Evolutionary conservation across 768 basidiomycete genomes (phyloP).

Genomic region (Hebeloma cylindrosporum): DNA sequence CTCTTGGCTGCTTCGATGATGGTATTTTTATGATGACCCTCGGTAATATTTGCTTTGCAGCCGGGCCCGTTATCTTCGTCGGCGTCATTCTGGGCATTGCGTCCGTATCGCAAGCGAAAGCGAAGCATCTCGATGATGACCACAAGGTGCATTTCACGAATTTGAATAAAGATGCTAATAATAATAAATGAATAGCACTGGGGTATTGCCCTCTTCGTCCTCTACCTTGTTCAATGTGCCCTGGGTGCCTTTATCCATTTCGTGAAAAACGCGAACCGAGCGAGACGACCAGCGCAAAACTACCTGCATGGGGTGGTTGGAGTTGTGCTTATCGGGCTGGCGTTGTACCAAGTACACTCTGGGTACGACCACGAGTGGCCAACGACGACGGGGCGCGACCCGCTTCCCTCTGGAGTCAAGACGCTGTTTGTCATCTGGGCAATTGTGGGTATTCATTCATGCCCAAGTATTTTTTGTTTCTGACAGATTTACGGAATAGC

Average conservation of each 20-base stretch:
- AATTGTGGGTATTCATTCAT: conserved; percentile 29
- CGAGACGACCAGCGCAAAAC: conserved; percentile 50
- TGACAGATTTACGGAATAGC: conserved; percentile 24
- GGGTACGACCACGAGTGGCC: conserved; percentile 55
- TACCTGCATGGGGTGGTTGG: conserved; percentile 59
- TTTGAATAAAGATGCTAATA: neutral
- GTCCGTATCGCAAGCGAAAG: conserved; percentile 35
- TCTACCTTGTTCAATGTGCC: conserved; percentile 49
- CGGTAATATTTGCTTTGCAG: conserved; percentile 27
- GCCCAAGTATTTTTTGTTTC: neutral
- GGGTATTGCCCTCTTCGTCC: conserved; percentile 48
- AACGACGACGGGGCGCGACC: conserved; percentile 40
- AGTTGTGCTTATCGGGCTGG: conserved; percentile 46
- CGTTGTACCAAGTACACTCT: conserved; percentile 48
- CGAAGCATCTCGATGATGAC: conserved; percentile 39
- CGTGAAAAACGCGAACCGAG: conserved; percentile 40
- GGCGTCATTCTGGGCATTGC: conserved; percentile 47
- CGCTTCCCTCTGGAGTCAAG: conserved; percentile 35
- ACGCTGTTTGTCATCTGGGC: conserved; percentile 46
- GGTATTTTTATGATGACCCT: conserved; percentile 1
- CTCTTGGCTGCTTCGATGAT: conserved; percentile 1
- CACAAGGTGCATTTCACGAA: conserved; percentile 42
- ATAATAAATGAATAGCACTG: conserved; percentile 34
- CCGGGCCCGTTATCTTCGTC: conserved; percentile 41
- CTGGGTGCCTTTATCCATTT: conserved; percentile 56